These are phyloP conservation scores for Protea cynaroides DNA, from an alignment of 164 flowering plant species.

Conservation along the genomic window DNA sequence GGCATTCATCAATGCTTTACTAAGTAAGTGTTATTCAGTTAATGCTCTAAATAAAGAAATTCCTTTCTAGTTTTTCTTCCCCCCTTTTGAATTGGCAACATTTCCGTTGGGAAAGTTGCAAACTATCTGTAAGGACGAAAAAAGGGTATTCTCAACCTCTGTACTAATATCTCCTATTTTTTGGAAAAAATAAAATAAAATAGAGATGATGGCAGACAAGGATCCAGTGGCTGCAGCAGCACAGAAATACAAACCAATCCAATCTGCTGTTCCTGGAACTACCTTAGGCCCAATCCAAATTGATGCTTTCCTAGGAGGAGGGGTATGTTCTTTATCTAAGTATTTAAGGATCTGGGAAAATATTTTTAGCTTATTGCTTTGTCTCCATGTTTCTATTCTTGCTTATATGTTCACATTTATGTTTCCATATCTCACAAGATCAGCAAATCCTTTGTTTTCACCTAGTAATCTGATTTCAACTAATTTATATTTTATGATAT, in stretches of 20 bases:
- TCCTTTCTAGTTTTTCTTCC: background rate
- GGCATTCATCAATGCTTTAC: conserved; percentile 84
- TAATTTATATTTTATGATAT: background rate
- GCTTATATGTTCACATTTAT: background rate
- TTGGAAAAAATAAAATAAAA: no score
- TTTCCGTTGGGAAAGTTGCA: no score
- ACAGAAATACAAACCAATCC: conserved; percentile 79
- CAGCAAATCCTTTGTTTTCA: no score
- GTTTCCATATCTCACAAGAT: no score
- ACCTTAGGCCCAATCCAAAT: conserved; percentile 93
- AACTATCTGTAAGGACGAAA: no score
- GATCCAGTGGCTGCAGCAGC: conserved; percentile 95
- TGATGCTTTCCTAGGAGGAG: conserved; percentile 86
- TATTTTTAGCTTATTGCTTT: background rate
- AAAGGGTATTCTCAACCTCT: background rate
- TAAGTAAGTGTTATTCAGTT: conserved; percentile 46
- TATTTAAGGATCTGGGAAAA: background rate
- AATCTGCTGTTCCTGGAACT: conserved; percentile 99
- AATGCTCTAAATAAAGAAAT: no score
- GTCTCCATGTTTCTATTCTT: background rate
- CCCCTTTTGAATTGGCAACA: background rate
- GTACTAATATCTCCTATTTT: background rate
- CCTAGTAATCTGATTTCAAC: no score
- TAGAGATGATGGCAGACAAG: conserved; percentile 68
- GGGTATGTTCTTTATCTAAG: conserved; percentile 39